Evolutionary conservation across 2,329 filamentous ascomycete genomes (phyloP), one percentile per base, ranked within the genome.

Genomic region (Tolypocladium ophioglossoides): DNA sequence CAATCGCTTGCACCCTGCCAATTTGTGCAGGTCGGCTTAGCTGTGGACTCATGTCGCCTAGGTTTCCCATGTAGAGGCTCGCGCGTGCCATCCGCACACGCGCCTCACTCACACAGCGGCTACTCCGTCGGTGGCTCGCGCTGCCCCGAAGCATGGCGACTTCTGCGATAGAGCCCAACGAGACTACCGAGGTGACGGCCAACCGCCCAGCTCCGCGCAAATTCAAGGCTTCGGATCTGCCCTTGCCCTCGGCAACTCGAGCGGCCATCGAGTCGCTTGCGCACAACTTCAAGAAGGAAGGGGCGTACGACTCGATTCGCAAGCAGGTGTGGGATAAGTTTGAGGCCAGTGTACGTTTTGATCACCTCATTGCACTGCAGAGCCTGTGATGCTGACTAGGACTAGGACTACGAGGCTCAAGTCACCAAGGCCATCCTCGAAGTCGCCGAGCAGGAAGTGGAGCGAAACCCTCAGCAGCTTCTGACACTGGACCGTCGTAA

Each of bases 261-360:
- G 79, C 80, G 1, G 84, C 85, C 1, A 89, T 92, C 54, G 87
- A 91, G 62, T 80, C 78, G 18, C 78, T 92, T 24, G 81, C 87
- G n/a, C 85, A 89, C 65, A 85, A 80, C 12, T 92, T 91, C 73
- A 91, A 91, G 71, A 92, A 91, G 72, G 90, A 89, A 69, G 89
- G 89, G 57, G 86, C 87, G 55, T 94, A 91, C 65, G 89, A 94
- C 69, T 74, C 79, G 16, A 80, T 91, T 58, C 83, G 88, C 57
- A 91, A 90, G 66, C 80, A 87, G 62, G 78, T 89, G 12, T 90
- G 87, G 80, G 82, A 87, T 48, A 84, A 87, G 55, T 89, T 89
- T 61, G 82, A 85, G 63, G 78, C 80, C 34, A 85, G 83, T 61
- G 86, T 89, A 78, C 55, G 79, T 54, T 49, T 34, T 41, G 18